Conservation (phyloP, 352 stramenopile genomes). For the Globisporangium canariense region DNA sequence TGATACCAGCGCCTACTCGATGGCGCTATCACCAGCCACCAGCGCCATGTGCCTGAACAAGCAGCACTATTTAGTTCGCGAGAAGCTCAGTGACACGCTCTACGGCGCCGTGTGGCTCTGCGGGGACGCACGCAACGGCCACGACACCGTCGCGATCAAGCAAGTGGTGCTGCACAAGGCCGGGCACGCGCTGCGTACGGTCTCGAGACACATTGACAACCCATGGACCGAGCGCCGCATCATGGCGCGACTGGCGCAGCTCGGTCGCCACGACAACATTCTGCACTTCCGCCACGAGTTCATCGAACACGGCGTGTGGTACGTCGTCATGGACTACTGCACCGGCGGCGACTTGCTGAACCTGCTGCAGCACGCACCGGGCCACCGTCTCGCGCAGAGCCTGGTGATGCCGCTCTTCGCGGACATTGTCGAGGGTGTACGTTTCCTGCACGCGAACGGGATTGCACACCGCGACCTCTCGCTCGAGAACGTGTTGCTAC, state of each 20-base stretch:
- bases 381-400: slow-evolving; percentile 24
- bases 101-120: slow-evolving; percentile 43
- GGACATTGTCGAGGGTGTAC: slow-evolving; percentile 31
- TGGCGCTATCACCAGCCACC: neutral
- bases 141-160: slow-evolving; percentile 38
- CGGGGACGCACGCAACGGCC: slow-evolving; percentile 20
- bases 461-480: slow-evolving; percentile 89
- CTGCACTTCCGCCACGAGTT: slow-evolving; percentile 41
- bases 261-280: slow-evolving; percentile 37
- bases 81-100: slow-evolving; percentile 26
- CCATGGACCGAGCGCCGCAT: slow-evolving; percentile 34
- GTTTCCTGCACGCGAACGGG: slow-evolving; percentile 62
- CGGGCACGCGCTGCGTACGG: slow-evolving; percentile 16
- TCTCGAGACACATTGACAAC: slow-evolving; percentile 28
- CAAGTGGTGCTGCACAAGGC: slow-evolving; percentile 26
- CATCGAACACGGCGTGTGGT: slow-evolving; percentile 37
- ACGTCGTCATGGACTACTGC: slow-evolving; percentile 56
- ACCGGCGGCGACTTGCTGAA: slow-evolving; percentile 42
- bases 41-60: neutral
- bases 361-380: slow-evolving; percentile 20
- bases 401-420: slow-evolving; percentile 25
- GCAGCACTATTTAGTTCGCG: slow-evolving; percentile 13
- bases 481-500: slow-evolving; percentile 36
- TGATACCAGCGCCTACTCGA: neutral
- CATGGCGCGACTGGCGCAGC: slow-evolving; percentile 20